phyloP scores from a whole-genome alignment of 2,329 filamentous ascomycete genomes.

The Iodosphaeria phyllophila region DNA sequence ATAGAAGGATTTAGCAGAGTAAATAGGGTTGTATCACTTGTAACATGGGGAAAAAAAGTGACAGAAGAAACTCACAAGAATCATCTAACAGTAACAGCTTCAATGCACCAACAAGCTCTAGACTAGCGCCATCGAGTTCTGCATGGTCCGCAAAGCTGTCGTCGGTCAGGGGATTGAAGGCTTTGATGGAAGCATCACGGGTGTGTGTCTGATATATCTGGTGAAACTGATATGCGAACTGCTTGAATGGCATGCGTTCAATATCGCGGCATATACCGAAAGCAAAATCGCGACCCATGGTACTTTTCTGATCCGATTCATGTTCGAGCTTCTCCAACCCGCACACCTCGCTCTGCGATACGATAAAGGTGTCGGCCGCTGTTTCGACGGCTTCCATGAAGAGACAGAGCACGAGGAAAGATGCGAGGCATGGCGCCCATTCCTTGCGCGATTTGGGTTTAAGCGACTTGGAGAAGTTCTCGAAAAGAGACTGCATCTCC shows the following conservation, averaged over 20 bases:
- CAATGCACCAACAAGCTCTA: constrained; percentile 25
- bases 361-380: constrained; percentile 30
- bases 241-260: constrained; percentile 39
- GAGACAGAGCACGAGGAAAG: constrained; percentile 36
- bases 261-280: constrained; percentile 28
- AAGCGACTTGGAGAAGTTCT: constrained; percentile 30
- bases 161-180: constrained; percentile 38
- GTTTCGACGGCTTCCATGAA: constrained; percentile 39
- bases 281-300: constrained; percentile 21
- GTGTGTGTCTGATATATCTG: constrained; percentile 38
- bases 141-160: constrained; percentile 18
- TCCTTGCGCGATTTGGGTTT: constrained; percentile 32
- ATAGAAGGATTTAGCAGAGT: background rate
- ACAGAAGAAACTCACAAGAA: constrained; percentile 19
- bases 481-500: constrained; percentile 32
- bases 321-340: too few species aligned
- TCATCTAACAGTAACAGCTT: constrained; percentile 23
- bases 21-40: constrained; percentile 1
- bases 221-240: constrained; percentile 42
- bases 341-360: constrained; percentile 31
- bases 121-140: constrained; percentile 26
- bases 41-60: constrained; percentile 1
- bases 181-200: constrained; percentile 24
- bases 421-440: constrained; percentile 37
- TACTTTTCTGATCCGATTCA: constrained; percentile 18